Percentiles rank a stretch among this genome's conserved stretches.
Conservation (phyloP, 257 asterid genomes). For the Penstemon newberryi region DNA sequence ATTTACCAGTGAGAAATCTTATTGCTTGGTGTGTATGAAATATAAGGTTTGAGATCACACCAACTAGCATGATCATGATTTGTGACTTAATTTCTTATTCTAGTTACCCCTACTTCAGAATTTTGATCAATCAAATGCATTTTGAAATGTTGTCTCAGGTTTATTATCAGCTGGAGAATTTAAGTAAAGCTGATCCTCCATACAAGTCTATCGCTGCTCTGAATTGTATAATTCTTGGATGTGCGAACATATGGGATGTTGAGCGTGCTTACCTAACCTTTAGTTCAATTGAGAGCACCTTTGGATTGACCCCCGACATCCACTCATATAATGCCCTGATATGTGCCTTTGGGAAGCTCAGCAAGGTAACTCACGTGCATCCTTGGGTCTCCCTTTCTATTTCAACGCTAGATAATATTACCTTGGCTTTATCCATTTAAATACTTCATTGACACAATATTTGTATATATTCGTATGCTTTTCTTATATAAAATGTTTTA, state of each 20-base stretch:
- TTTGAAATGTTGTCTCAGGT: conserved; percentile 55
- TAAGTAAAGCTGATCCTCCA: conserved; percentile 65
- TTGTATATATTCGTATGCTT: conserved; percentile 9
- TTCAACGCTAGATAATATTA: conserved; percentile 2
- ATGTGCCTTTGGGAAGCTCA: conserved; percentile 74
- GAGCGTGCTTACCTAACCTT: conserved; percentile 97
- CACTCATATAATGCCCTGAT: conserved; percentile 88
- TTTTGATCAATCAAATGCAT: too few species aligned
- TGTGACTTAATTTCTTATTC: neutral
- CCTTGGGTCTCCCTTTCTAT: conserved; percentile 12
- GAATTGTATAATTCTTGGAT: conserved; percentile 86
- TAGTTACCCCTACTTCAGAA: conserved; percentile 24
- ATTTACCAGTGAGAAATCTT: too few species aligned
- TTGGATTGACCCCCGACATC: conserved; percentile 74
- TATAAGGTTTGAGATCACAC: too few species aligned
- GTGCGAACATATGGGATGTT: conserved; percentile 94
- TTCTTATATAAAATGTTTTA: conserved; percentile 1
- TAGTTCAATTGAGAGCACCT: conserved; percentile 57
- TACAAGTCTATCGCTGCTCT: conserved; percentile 86
- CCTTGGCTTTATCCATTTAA: neutral
- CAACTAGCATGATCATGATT: neutral
- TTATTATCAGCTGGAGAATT: conserved; percentile 87
- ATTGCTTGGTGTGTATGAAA: too few species aligned
- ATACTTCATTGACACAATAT: neutral
- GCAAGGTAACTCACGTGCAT: conserved; percentile 54